phyloP scores from a whole-genome alignment of 2,329 filamentous ascomycete species.

The Alternaria alternata region DNA sequence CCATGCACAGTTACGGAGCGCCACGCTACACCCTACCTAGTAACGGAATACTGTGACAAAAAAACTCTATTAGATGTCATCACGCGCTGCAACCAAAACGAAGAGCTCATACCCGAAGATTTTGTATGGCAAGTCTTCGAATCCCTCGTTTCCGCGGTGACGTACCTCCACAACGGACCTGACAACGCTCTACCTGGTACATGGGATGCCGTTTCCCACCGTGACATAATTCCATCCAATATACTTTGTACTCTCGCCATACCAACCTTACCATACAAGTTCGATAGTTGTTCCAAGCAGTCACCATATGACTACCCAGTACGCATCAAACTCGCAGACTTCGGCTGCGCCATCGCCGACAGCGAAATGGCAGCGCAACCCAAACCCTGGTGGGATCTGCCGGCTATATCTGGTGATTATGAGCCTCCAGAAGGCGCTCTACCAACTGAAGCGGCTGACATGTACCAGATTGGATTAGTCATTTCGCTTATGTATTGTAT shows the following conservation, averaged over 20 bases:
- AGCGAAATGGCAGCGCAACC: background rate
- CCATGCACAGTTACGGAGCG: background rate
- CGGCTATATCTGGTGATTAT: background rate
- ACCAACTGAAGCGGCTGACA: slow-evolving; percentile 3
- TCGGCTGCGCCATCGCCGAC: background rate
- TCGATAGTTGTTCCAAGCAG: too few species aligned
- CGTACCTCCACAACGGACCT: background rate
- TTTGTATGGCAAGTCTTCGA: slow-evolving; percentile 7
- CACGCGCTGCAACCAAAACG: background rate
- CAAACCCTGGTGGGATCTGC: background rate
- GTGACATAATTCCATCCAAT: background rate
- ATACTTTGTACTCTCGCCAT: background rate
- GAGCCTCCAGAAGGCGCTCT: background rate
- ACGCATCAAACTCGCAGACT: background rate
- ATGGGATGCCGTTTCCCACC: background rate
- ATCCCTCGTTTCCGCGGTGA: background rate
- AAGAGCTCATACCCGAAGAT: background rate
- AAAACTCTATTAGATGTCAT: background rate
- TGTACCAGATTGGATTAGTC: slow-evolving; percentile 8
- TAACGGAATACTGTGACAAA: background rate
- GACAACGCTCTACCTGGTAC: background rate
- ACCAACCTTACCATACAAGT: background rate
- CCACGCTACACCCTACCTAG: background rate
- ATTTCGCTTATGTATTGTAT: slow-evolving; percentile 1
- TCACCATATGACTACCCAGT: background rate